Conservation (phyloP, 78 protist species). For the Polysphondylium violaceum region DNA sequence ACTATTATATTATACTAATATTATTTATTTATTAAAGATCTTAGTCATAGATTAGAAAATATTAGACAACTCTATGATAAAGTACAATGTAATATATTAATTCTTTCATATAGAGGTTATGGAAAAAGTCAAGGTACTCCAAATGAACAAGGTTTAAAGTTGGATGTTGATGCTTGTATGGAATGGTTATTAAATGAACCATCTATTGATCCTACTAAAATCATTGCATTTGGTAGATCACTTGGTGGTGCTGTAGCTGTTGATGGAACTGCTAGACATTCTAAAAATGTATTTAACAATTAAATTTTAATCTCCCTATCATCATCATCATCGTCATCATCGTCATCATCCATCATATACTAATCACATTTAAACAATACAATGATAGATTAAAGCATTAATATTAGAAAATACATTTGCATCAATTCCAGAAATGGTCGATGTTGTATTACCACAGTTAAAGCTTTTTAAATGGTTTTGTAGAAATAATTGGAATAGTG, state of each 20-base stretch:
- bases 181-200: slow-evolving; percentile 31
- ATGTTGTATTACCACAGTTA: slow-evolving; percentile 55
- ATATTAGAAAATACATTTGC: slow-evolving; percentile 70
- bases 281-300: slow-evolving; percentile 42
- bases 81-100: slow-evolving; percentile 36
- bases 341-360: too few species aligned
- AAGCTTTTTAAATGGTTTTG: slow-evolving; percentile 52
- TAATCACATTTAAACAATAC: not conserved
- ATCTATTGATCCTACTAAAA: slow-evolving; percentile 14
- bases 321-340: too few species aligned
- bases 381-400: slow-evolving; percentile 45
- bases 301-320: too few species aligned
- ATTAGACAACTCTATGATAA: slow-evolving; percentile 57
- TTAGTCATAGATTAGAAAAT: slow-evolving; percentile 65
- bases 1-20: not conserved
- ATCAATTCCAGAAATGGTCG: slow-evolving; percentile 78
- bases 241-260: slow-evolving; percentile 74
- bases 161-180: slow-evolving; percentile 69
- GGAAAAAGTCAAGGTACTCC: slow-evolving; percentile 67
- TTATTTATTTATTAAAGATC: slow-evolving; percentile 8
- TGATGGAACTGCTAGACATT: slow-evolving; percentile 47
- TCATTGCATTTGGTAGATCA: slow-evolving; percentile 62
- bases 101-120: slow-evolving; percentile 74
- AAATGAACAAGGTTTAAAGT: slow-evolving; percentile 52
- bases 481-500: slow-evolving; percentile 31